Percentiles rank a stretch among this genome's conserved stretches.
Evolutionary conservation across 1,284 basidiomycete genomes (phyloP).

Genomic region (Thecaphora thlaspeos): DNA sequence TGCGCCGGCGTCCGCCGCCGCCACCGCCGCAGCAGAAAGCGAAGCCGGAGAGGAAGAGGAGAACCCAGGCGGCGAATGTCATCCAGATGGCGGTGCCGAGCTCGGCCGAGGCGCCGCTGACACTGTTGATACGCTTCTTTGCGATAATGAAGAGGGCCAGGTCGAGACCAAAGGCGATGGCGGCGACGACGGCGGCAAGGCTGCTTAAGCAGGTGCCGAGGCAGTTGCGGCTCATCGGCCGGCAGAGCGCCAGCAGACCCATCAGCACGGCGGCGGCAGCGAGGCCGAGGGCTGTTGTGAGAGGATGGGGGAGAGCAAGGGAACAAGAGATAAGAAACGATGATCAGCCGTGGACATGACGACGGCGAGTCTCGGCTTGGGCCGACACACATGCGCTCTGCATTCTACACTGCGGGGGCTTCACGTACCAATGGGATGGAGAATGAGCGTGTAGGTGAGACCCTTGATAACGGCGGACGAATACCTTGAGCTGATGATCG

Average conservation of each 20-base stretch:
- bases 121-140: slow-evolving; percentile 45
- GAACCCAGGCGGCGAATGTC: slow-evolving; percentile 47
- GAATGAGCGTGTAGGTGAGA: slow-evolving; percentile 49
- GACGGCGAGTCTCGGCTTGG: too few relatives aligned
- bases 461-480: slow-evolving; percentile 42
- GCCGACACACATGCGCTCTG: too few relatives aligned
- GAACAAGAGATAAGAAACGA: not conserved
- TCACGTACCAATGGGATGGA: slow-evolving; percentile 34
- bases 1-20: slow-evolving; percentile 17
- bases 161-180: slow-evolving; percentile 47
- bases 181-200: slow-evolving; percentile 37
- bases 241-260: slow-evolving; percentile 46
- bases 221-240: slow-evolving; percentile 32
- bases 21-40: slow-evolving; percentile 47
- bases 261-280: slow-evolving; percentile 36
- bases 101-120: slow-evolving; percentile 37
- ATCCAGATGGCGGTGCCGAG: slow-evolving; percentile 50
- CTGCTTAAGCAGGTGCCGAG: slow-evolving; percentile 39
- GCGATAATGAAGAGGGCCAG: slow-evolving; percentile 51
- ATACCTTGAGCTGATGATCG: slow-evolving; percentile 31
- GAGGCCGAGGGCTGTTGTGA: slow-evolving; percentile 20
- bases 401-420: too few relatives aligned
- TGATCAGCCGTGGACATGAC: too few relatives aligned
- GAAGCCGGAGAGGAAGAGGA: slow-evolving; percentile 40
- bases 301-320: not conserved